Evolutionary conservation across 108 stramenopile species (phyloP).

Genomic region (Fragilaria radians): DNA sequence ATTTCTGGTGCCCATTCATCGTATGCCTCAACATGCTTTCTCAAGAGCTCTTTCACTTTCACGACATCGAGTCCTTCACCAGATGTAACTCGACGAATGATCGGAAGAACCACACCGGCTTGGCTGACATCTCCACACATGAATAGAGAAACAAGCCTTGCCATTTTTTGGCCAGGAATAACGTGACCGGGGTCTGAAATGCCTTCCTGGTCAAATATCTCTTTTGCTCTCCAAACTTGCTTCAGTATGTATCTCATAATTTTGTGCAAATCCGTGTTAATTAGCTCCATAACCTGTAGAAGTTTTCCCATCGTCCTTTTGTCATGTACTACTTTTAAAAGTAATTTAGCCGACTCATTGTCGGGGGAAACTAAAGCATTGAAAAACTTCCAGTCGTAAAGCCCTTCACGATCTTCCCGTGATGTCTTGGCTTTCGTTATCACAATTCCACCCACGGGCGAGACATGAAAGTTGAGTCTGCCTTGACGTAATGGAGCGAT

Average conservation of each 20-base stretch:
- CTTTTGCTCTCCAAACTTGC: slow-evolving; percentile 79
- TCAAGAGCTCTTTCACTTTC: slow-evolving; percentile 68
- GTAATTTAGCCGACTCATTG: slow-evolving; percentile 52
- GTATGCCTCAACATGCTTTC: slow-evolving; percentile 55
- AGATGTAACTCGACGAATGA: slow-evolving; percentile 65
- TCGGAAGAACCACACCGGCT: slow-evolving; percentile 58
- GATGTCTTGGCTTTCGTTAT: slow-evolving; percentile 74
- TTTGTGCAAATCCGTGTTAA: slow-evolving; percentile 67
- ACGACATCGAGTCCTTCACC: slow-evolving; percentile 83
- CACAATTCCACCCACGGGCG: slow-evolving; percentile 77
- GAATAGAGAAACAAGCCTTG: slow-evolving; percentile 63
- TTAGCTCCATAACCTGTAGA: slow-evolving; percentile 61
- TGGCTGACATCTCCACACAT: slow-evolving; percentile 63
- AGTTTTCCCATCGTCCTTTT: slow-evolving; percentile 75
- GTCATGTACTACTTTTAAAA: slow-evolving; percentile 77
- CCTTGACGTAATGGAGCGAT: slow-evolving; percentile 80
- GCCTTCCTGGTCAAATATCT: slow-evolving; percentile 76
- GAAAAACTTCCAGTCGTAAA: slow-evolving; percentile 88
- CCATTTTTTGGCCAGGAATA: slow-evolving; percentile 73
- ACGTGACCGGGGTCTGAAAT: slow-evolving; percentile 73
- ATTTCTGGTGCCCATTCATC: slow-evolving; percentile 84
- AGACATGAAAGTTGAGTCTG: slow-evolving; percentile 70
- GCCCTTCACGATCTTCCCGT: slow-evolving; percentile 71
- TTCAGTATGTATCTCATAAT: slow-evolving; percentile 43
- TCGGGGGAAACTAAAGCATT: slow-evolving; percentile 85